Evolutionary conservation across 2,329 filamentous ascomycete species (phyloP).

Genomic region (Diaporthe citriasiana): DNA sequence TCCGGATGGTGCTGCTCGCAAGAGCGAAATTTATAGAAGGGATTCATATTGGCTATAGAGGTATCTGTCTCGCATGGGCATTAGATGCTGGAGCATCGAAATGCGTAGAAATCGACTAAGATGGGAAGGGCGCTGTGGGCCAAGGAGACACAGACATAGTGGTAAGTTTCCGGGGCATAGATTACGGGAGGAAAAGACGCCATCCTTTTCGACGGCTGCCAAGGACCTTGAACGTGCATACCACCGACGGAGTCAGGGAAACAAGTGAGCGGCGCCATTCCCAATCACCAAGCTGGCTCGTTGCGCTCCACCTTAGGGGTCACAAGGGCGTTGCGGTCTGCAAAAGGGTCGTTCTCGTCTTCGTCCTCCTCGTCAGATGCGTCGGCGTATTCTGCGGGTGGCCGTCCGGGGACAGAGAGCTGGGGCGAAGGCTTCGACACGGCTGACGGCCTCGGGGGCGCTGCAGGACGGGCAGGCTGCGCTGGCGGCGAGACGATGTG

Average conservation of each 20-base stretch:
- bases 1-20: background rate
- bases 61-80: slow-evolving; percentile 23
- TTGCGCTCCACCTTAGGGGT: slow-evolving; percentile 56
- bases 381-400: slow-evolving; percentile 68
- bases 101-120: background rate
- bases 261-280: background rate
- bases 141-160: background rate
- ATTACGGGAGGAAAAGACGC: background rate
- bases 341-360: slow-evolving; percentile 91
- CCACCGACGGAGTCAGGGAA: background rate
- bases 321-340: slow-evolving; percentile 80
- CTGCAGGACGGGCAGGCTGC: slow-evolving; percentile 57
- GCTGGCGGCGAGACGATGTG: slow-evolving; percentile 55
- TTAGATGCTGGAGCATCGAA: background rate
- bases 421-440: slow-evolving; percentile 65
- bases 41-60: background rate
- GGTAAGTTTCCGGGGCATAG: background rate
- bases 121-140: background rate
- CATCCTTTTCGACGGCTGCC: background rate
- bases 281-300: slow-evolving; percentile 52
- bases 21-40: background rate
- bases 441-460: slow-evolving; percentile 63
- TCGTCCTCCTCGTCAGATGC: slow-evolving; percentile 68
- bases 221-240: background rate
- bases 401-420: slow-evolving; percentile 58